Evolutionary conservation across 148 eudicot species (phyloP).

Genomic region (Pharnaceum exiguum): DNA sequence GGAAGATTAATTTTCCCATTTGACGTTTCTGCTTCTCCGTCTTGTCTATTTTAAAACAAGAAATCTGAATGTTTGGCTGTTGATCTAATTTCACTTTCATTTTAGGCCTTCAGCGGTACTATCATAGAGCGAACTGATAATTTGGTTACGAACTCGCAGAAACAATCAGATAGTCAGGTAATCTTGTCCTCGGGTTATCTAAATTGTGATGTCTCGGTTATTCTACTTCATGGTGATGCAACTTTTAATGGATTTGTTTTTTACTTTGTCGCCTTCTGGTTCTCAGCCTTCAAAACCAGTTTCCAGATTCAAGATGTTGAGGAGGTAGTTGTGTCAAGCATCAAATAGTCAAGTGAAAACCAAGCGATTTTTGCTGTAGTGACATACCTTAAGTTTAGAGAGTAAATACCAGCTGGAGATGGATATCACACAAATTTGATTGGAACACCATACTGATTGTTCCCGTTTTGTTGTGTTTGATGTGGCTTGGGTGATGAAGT

Average conservation of each 20-base stretch:
- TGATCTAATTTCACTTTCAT: slow-evolving; percentile 9
- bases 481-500: no score
- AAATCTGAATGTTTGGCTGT: not conserved
- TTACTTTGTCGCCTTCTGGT: slow-evolving; percentile 27
- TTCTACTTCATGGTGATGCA: not conserved
- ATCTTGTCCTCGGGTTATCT: not conserved
- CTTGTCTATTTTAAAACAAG: not conserved
- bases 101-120: slow-evolving; percentile 70
- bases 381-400: no score
- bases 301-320: slow-evolving; percentile 81
- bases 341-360: no score
- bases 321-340: no score
- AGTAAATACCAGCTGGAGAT: no score
- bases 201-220: no score
- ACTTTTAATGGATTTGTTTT: slow-evolving; percentile 2
- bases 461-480: no score
- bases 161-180: slow-evolving; percentile 36
- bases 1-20: no score
- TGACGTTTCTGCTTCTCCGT: no score
- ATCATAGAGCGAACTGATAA: slow-evolving; percentile 66
- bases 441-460: no score
- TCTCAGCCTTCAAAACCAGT: slow-evolving; percentile 53
- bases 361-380: no score
- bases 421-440: no score
- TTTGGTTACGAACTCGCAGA: slow-evolving; percentile 27